A percentile compares a stretch with the other conserved stretches of the same genome.
phyloP scores from a whole-genome alignment of 306 rosid genomes.

The Casuarina equisetifolia region DNA sequence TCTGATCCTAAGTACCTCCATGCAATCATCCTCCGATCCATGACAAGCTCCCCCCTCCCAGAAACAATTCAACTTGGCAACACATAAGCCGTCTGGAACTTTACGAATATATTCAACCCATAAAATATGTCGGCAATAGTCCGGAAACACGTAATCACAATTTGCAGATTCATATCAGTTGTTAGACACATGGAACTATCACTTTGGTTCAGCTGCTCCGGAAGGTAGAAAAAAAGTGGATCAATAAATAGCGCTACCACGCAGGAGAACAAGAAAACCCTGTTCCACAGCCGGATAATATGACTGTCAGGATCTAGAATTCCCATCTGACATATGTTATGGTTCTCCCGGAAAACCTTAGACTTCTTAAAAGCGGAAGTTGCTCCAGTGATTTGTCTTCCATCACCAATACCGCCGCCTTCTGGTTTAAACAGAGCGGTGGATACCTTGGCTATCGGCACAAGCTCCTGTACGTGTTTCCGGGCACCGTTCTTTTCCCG shows the following conservation, averaged over 20 bases:
- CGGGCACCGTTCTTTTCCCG: slow-evolving; percentile 45
- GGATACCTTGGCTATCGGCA: slow-evolving; percentile 41
- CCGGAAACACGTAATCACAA: slow-evolving; percentile 72
- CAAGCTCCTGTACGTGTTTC: slow-evolving; percentile 39
- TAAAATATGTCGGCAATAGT: slow-evolving; percentile 76
- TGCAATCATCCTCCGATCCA: slow-evolving; percentile 39
- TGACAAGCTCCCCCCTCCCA: slow-evolving; percentile 67
- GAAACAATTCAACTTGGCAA: slow-evolving; percentile 80
- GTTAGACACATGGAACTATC: slow-evolving; percentile 59
- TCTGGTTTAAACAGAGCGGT: slow-evolving; percentile 33
- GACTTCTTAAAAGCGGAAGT: slow-evolving; percentile 42
- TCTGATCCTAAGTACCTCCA: slow-evolving; percentile 64
- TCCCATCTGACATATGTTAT: slow-evolving; percentile 45
- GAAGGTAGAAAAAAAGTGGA: slow-evolving; percentile 82
- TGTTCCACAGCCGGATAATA: slow-evolving; percentile 64
- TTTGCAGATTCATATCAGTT: slow-evolving; percentile 70
- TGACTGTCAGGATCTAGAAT: slow-evolving; percentile 90
- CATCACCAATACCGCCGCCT: slow-evolving; percentile 29
- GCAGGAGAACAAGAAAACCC: slow-evolving; percentile 35
- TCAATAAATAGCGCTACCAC: no score
- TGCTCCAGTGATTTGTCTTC: slow-evolving; percentile 24
- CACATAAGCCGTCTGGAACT: slow-evolving; percentile 80
- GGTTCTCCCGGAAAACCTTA: slow-evolving; percentile 50
- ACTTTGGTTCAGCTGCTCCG: slow-evolving; percentile 44
- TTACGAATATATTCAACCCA: slow-evolving; percentile 59